These are phyloP conservation scores for Erodium maritimum DNA, from an alignment of 345 rosid genomes.

Conservation along the genomic window DNA sequence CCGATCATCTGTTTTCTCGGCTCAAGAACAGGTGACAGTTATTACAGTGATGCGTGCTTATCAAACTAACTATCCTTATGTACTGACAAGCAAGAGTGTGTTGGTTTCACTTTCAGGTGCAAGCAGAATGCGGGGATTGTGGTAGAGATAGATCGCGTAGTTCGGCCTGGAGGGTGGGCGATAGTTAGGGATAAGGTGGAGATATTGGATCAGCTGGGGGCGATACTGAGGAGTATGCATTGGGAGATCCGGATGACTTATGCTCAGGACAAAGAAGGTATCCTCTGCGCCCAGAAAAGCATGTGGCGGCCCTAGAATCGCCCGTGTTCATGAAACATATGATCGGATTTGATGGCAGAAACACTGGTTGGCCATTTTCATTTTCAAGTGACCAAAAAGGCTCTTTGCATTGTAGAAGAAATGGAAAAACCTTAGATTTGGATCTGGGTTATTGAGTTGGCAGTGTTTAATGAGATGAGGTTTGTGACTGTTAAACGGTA, in stretches of 20 bases:
- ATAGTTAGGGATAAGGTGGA: slow-evolving; percentile 73
- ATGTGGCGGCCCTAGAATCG: slow-evolving; percentile 59
- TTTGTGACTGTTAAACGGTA: too few species aligned
- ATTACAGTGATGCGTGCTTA: too few species aligned
- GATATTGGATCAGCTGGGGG: slow-evolving; percentile 65
- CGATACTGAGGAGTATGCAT: slow-evolving; percentile 56
- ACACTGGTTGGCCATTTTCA: not conserved
- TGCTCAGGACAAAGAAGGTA: slow-evolving; percentile 70
- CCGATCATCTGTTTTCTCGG: slow-evolving; percentile 91
- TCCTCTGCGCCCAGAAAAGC: slow-evolving; percentile 74
- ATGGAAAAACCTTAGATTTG: too few species aligned
- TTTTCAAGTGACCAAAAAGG: too few species aligned
- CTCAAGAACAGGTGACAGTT: slow-evolving; percentile 69
- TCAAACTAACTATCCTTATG: too few species aligned
- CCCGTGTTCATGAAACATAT: not conserved
- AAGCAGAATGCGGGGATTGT: slow-evolving; percentile 69
- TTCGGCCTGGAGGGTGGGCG: slow-evolving; percentile 88
- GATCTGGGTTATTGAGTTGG: too few species aligned
- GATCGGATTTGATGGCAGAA: too few species aligned
- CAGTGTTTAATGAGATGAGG: too few species aligned
- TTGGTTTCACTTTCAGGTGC: too few species aligned
- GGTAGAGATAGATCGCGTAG: slow-evolving; percentile 77
- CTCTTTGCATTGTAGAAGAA: too few species aligned
- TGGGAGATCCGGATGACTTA: slow-evolving; percentile 93
- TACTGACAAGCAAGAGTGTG: too few species aligned